Conservation (phyloP, 176 grass and related monocot species). For the Hsuehochloa calcarea region DNA sequence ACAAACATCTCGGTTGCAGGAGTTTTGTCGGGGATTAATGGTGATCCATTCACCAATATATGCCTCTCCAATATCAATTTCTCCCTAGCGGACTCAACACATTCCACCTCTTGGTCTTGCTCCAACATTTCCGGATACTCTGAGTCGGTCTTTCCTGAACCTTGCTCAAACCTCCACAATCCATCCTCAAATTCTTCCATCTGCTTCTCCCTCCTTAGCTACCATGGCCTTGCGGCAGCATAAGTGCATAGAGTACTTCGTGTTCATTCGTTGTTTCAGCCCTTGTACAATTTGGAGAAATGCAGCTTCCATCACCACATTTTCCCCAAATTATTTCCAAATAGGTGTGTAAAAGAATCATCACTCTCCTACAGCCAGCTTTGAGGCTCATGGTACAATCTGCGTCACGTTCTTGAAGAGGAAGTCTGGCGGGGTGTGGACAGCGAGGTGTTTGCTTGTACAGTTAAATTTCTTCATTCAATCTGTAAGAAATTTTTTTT, state of each 20-base stretch:
- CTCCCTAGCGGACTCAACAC: slow-evolving; percentile 34
- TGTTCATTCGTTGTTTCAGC: slow-evolving; percentile 28
- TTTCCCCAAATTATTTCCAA: slow-evolving; percentile 49
- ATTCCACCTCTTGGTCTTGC: slow-evolving; percentile 58
- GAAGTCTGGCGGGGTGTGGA: slow-evolving; percentile 13
- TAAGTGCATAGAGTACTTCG: slow-evolving; percentile 36
- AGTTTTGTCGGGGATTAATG: slow-evolving; percentile 63
- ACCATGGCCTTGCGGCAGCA: slow-evolving; percentile 48
- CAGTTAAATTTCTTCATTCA: slow-evolving; percentile 88
- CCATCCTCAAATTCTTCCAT: slow-evolving; percentile 49
- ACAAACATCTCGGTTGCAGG: slow-evolving; percentile 59
- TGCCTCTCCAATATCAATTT: slow-evolving; percentile 75
- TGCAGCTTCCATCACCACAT: slow-evolving; percentile 8
- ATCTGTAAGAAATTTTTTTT: slow-evolving; percentile 76
- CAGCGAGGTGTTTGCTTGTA: slow-evolving; percentile 55
- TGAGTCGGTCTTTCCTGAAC: slow-evolving; percentile 56
- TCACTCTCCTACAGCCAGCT: slow-evolving; percentile 10
- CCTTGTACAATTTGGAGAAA: slow-evolving; percentile 50
- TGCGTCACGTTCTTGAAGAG: not conserved
- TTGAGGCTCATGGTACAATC: slow-evolving; percentile 22
- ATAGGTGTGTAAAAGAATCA: slow-evolving; percentile 34
- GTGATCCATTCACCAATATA: slow-evolving; percentile 65
- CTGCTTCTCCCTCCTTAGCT: slow-evolving; percentile 45
- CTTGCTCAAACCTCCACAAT: slow-evolving; percentile 58
- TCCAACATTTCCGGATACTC: slow-evolving; percentile 74